Conservation (phyloP, 306 rosid genomes). For the Quercus aquifolioides region DNA sequence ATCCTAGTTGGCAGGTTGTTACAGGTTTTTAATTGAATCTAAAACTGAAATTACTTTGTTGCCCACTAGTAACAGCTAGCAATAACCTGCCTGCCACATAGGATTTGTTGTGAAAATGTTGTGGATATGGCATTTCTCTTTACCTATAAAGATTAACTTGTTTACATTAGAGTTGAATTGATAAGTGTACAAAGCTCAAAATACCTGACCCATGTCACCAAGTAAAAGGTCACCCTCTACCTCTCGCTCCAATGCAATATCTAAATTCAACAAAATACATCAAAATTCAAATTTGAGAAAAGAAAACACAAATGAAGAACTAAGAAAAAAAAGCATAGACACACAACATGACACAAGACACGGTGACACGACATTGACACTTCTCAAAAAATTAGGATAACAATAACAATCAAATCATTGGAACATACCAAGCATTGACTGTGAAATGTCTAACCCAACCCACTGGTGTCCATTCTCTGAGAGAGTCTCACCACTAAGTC, state of each 20-base stretch:
- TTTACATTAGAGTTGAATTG: not conserved
- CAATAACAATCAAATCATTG: too few relatives aligned
- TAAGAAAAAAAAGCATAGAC: too few relatives aligned
- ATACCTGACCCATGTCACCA: constrained; percentile 96
- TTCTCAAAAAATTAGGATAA: not conserved
- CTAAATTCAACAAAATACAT: constrained; percentile 22
- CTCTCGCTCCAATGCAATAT: constrained; percentile 82
- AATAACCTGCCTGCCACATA: too few relatives aligned
- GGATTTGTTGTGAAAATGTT: too few relatives aligned
- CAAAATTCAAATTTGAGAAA: not conserved
- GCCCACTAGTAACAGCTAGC: too few relatives aligned
- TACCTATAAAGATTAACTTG: too few relatives aligned
- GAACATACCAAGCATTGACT: constrained; percentile 85
- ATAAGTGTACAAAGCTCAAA: not conserved
- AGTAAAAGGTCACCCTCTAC: constrained; percentile 90
- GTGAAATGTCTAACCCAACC: constrained; percentile 91
- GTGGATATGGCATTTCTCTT: too few relatives aligned
- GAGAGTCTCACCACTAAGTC: constrained; percentile 88
- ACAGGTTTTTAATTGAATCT: too few relatives aligned
- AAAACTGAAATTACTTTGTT: too few relatives aligned
- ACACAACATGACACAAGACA: not conserved
- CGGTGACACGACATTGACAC: too few relatives aligned
- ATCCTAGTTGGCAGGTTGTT: too few relatives aligned
- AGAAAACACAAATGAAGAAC: too few relatives aligned
- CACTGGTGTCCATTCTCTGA: constrained; percentile 81